Evolutionary conservation across 495 filamentous ascomycete genomes (phyloP).

Genomic region (Choiromyces venosus): DNA sequence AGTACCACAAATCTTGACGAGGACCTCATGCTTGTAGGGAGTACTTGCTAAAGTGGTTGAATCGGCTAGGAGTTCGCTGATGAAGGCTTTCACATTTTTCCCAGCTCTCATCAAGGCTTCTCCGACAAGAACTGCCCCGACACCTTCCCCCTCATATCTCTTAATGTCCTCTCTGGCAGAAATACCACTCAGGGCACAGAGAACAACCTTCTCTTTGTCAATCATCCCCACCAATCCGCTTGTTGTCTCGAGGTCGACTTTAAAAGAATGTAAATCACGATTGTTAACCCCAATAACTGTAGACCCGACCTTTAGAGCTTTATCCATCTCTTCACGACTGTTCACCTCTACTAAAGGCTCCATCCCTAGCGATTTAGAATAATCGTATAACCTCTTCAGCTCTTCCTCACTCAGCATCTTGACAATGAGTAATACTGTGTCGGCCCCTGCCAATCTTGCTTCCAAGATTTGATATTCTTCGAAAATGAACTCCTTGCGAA

Average conservation of each 20-base stretch:
- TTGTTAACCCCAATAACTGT: constrained; percentile 98
- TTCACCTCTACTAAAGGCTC: constrained; percentile 97
- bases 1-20: constrained; percentile 98
- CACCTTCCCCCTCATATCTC: constrained; percentile 77
- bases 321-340: constrained; percentile 83
- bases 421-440: constrained; percentile 92
- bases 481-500: constrained; percentile 97
- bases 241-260: constrained; percentile 92
- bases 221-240: constrained; percentile 83
- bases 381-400: constrained; percentile 75
- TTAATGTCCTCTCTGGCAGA: constrained; percentile 84
- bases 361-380: constrained; percentile 89
- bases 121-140: constrained; percentile 88
- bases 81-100: constrained; percentile 68
- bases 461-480: constrained; percentile 98
- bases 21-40: constrained; percentile 44
- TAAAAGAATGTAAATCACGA: constrained; percentile 87
- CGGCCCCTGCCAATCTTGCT: constrained; percentile 84
- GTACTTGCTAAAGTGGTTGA: constrained; percentile 38
- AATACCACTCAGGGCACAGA: constrained; percentile 93
- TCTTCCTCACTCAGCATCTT: constrained; percentile 84
- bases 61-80: constrained; percentile 69
- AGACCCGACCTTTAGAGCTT: constrained; percentile 78
- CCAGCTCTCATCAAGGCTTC: constrained; percentile 90
- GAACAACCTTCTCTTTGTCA: constrained; percentile 68